These are phyloP conservation scores for Camellia granthamiana DNA, from an alignment of 148 eudicot genomes.

Conservation along the genomic window DNA sequence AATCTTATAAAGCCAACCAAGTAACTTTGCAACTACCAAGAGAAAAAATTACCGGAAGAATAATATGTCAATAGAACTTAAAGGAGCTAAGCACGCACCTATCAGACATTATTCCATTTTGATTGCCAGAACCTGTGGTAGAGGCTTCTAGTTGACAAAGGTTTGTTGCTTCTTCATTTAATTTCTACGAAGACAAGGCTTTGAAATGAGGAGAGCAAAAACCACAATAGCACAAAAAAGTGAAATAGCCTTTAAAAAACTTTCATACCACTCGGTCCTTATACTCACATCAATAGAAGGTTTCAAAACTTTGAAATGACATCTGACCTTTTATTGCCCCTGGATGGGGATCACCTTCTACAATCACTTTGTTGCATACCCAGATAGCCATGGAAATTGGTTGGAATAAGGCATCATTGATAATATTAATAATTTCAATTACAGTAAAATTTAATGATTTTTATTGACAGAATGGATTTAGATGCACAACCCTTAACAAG, in stretches of 20 bases:
- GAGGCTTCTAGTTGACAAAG: conserved; percentile 11
- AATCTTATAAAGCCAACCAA: neutral
- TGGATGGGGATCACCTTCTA: conserved; percentile 92
- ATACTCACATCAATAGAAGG: conserved; percentile 79
- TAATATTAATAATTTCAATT: too few relatives aligned
- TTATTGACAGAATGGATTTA: too few relatives aligned
- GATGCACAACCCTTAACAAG: too few relatives aligned
- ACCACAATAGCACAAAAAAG: conserved; percentile 12
- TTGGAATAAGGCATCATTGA: too few relatives aligned
- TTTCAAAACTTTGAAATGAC: conserved; percentile 75
- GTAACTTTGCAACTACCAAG: neutral
- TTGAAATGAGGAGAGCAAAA: conserved; percentile 28
- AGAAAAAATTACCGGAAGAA: neutral
- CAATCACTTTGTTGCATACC: conserved; percentile 60
- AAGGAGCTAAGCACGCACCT: conserved; percentile 14
- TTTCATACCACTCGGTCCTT: conserved; percentile 17
- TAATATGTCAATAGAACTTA: neutral
- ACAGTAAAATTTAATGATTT: too few relatives aligned
- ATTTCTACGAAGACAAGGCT: conserved; percentile 28
- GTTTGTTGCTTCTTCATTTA: conserved; percentile 9
- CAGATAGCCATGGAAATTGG: neutral
- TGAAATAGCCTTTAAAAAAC: conserved; percentile 1
- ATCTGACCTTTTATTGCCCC: conserved; percentile 67
- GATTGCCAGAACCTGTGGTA: conserved; percentile 4
- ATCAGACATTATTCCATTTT: conserved; percentile 13